Evolutionary conservation across 2,329 filamentous ascomycete genomes (phyloP), one percentile per base, ranked within the genome.

Genomic region (Colletotrichum acutatum): DNA sequence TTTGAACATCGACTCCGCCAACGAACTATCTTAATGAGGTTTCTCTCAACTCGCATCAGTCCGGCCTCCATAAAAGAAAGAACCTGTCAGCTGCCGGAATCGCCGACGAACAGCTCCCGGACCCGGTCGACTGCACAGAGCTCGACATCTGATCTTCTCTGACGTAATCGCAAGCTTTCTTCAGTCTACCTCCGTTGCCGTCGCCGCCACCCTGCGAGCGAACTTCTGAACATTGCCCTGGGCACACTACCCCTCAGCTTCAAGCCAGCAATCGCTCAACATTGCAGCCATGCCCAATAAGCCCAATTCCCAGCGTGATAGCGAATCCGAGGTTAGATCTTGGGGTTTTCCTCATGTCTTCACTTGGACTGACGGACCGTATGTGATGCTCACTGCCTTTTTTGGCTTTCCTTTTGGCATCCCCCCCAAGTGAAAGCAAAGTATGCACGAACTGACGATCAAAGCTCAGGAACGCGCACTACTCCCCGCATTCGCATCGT

Each of bases 321-420:
- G 85, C 49, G 92, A 94, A 79, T 82, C 84, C 62, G 84, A 93
- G 78, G 92, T 94, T 30, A 86, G 86, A 46, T 89, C 88, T 1
- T 94, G 92, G 92, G 92, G 92, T 1, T 95, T 94, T 79, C 76
- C 80, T 3, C 86, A 90, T 62, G 91, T 93, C 78, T 93, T 93
- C 75, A 94, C 91, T 3, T 94, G 92, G 92, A 90, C 88, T 8
- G 93, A 94, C 81, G 83, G 85, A 26, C 90, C 91, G 92, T 94
- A 87, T 79, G 90, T 87, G 32, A 37, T 16, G 60, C 42, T 49
- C 70, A 42, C 28, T 37, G 66, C 19, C 24, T 34, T 34, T 53
- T 70, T 56, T 42, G 5, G 4, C 37, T 19, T 42, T 42, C 14
- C 37, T 60, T 67, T 30, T 64, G 49, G 56, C 60, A 66, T 63